Evolutionary conservation across 2,329 filamentous ascomycete genomes (phyloP).

Genomic region (Lachnellula suecica): DNA sequence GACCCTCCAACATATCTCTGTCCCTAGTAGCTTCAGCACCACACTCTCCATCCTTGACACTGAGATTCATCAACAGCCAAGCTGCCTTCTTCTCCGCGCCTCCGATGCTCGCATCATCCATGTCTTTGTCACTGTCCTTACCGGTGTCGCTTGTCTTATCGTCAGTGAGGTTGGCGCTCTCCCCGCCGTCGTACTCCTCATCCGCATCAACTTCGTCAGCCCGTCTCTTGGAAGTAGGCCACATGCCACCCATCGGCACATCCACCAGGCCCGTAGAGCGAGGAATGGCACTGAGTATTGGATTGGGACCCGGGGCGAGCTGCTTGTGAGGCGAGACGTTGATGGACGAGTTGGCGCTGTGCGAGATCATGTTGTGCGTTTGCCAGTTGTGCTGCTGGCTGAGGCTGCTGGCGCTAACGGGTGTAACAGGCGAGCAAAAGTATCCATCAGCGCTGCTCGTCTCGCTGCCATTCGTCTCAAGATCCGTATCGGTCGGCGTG

Average conservation of each 20-base stretch:
- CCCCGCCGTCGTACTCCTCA: slow-evolving; percentile 29
- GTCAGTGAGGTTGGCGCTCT: slow-evolving; percentile 20
- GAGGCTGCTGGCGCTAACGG: slow-evolving; percentile 10
- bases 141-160: slow-evolving; percentile 15
- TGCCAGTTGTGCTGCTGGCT: slow-evolving; percentile 28
- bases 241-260: slow-evolving; percentile 13
- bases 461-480: slow-evolving; percentile 32
- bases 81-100: slow-evolving; percentile 46
- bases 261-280: slow-evolving; percentile 30
- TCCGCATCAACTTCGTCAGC: slow-evolving; percentile 25
- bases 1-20: slow-evolving; percentile 16
- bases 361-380: slow-evolving; percentile 28
- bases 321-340: slow-evolving; percentile 9
- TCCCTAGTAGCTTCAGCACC: slow-evolving; percentile 3
- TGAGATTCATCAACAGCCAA: slow-evolving; percentile 47
- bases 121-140: slow-evolving; percentile 14
- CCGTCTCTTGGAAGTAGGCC: slow-evolving; percentile 15
- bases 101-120: slow-evolving; percentile 18
- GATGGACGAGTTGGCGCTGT: slow-evolving; percentile 22
- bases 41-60: slow-evolving; percentile 36
- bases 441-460: slow-evolving; percentile 26
- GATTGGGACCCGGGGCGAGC: slow-evolving; percentile 32
- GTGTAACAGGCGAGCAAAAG: slow-evolving; percentile 26
- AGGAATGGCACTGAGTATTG: slow-evolving; percentile 46
- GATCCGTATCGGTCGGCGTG: slow-evolving; percentile 39